Base-by-base conservation (phyloP, 768 basidiomycete genomes). In the Mycena amicta region DNA sequence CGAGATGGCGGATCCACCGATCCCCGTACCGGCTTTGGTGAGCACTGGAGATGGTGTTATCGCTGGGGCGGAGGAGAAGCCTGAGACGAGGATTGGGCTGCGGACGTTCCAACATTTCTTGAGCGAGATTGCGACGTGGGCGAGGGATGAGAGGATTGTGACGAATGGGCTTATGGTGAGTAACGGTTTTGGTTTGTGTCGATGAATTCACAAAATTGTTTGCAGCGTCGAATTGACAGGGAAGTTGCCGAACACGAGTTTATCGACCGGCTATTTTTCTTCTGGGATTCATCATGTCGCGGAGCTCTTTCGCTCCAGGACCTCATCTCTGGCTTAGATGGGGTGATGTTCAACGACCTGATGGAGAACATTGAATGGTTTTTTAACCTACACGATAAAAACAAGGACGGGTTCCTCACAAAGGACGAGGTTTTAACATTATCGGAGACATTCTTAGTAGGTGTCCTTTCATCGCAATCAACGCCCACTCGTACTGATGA, bases 331-430 rank as follows among this genome's bases (percentile, higher is more conserved):
- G 96, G 97, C 1, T 77, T 98, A 50, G 89, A 97, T 65, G 89
- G 89, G 2, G 91, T 97, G 45, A 92, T 98, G 85, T 90, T 92
- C 75, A 95, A 93, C 62, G 97, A 98, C 71, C 75, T 99, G 63
- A 98, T 98, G 97, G 92, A 95, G 56, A 96, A 93, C 64, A 96
- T 98, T 66, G 93, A 97, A 71, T 99, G 96, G 96, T 96, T 98
- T 76, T 98, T 98, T 75, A 90, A 89, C 65, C 72, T 98, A 50
- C 93, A 96, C 61, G 94, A 95, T 74, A 95, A 95, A 74, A 91
- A 99, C 72, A 93, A 93, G 66, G 97, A 99, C 69, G 95, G 96
- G 1, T 94, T 80, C 71, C 74, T 99, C 60, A 95, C 95, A 2
- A 98, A 96, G 73, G 96, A 98, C 67, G 97, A 99, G 70, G 92